Conservation (phyloP, 2,329 filamentous ascomycete species). For the Calycina herbarum region DNA sequence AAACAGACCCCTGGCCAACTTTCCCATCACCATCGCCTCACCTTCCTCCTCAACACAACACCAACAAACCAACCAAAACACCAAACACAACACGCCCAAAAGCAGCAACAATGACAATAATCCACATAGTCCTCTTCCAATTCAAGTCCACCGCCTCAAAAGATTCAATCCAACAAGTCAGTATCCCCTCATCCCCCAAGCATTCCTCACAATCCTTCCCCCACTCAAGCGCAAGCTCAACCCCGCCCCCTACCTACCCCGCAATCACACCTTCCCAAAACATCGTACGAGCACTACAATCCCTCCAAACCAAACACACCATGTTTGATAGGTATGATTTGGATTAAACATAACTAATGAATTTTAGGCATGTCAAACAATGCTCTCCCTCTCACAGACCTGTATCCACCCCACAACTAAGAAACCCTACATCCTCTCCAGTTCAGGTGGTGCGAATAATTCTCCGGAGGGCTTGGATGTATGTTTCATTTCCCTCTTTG, state of each 20-base stretch:
- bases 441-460: constrained; percentile 61
- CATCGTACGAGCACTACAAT: background rate
- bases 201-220: background rate
- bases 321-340: background rate
- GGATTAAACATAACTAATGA: background rate
- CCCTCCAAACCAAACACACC: background rate
- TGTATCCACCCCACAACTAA: constrained; percentile 61
- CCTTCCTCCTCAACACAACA: too few species aligned
- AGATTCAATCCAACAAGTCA: constrained; percentile 56
- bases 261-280: too few species aligned
- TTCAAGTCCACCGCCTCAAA: constrained; percentile 55
- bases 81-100: too few species aligned
- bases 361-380: constrained; percentile 52
- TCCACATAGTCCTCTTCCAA: constrained; percentile 69
- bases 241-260: background rate
- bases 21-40: too few species aligned
- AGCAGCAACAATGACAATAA: constrained; percentile 20
- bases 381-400: constrained; percentile 56
- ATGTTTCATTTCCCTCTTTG: constrained; percentile 21
- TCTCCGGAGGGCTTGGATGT: constrained; percentile 63
- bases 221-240: background rate
- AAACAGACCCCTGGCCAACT: too few species aligned
- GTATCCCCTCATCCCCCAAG: constrained; percentile 27
- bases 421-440: constrained; percentile 59
- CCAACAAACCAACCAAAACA: too few species aligned